A percentile compares a stretch with the other conserved stretches of the same genome.
These are phyloP conservation scores for Aspergillus biplanus DNA, from an alignment of 495 filamentous ascomycete species.

Conservation along the genomic window DNA sequence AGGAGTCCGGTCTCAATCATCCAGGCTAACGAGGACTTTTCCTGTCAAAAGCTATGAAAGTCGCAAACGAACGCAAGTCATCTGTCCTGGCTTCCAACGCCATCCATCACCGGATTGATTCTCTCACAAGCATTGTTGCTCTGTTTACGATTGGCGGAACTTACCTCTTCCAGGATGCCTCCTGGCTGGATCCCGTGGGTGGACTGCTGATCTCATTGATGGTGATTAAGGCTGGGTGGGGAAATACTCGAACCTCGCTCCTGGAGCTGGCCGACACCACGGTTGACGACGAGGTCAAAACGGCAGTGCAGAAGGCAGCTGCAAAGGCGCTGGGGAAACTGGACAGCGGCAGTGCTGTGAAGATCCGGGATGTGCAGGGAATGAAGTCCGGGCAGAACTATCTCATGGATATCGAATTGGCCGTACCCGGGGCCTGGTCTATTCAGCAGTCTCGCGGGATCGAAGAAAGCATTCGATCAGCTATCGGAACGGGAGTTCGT, in stretches of 20 bases:
- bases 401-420: conserved; percentile 83
- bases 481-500: conserved; percentile 72
- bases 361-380: conserved; percentile 75
- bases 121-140: conserved; percentile 90
- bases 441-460: conserved; percentile 67
- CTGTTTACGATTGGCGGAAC: conserved; percentile 84
- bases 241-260: conserved; percentile 79
- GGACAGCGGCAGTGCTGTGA: conserved; percentile 45
- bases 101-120: conserved; percentile 94
- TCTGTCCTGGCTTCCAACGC: conserved; percentile 97
- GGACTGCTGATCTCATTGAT: conserved; percentile 88
- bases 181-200: conserved; percentile 95
- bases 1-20: background rate
- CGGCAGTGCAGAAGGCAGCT: conserved; percentile 65
- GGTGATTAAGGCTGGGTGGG: conserved; percentile 88
- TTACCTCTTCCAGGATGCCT: conserved; percentile 79
- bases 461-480: conserved; percentile 71
- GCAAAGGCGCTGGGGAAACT: conserved; percentile 58
- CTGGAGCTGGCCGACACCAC: conserved; percentile 88
- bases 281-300: conserved; percentile 80
- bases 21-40: conserved; percentile 21
- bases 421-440: conserved; percentile 72
- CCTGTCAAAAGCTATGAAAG: conserved; percentile 77
- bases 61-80: conserved; percentile 91
- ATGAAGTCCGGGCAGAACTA: conserved; percentile 96